Percentiles rank a stretch among this genome's conserved stretches.
These are phyloP conservation scores for Puccinia triticina DNA, from an alignment of 1,284 basidiomycete genomes.

Conservation along the genomic window DNA sequence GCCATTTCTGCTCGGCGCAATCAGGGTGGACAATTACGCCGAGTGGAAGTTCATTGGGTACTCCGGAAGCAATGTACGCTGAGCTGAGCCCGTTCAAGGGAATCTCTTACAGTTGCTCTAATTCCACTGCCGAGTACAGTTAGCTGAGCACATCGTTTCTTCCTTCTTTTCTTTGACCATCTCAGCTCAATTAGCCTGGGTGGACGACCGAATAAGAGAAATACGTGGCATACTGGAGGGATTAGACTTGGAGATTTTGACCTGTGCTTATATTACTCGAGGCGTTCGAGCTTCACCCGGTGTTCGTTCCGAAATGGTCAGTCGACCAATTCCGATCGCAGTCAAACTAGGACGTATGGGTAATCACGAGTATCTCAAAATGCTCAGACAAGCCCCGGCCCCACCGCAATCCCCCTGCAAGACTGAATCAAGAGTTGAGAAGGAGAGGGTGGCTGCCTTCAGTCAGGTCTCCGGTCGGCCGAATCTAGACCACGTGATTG, in stretches of 20 bases:
- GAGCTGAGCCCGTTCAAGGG: too few relatives aligned
- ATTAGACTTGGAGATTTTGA: not conserved
- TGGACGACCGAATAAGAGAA: conserved; percentile 13
- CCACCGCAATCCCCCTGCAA: not conserved
- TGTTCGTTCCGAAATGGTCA: conserved; percentile 12
- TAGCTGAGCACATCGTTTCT: not conserved
- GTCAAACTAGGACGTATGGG: conserved; percentile 7
- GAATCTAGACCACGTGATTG: conserved; percentile 11
- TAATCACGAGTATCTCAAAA: conserved; percentile 16
- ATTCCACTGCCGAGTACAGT: not conserved
- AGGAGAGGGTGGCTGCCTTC: conserved; percentile 3
- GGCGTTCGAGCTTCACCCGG: not conserved
- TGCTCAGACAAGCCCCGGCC: conserved; percentile 8
- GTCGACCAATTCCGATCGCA: not conserved
- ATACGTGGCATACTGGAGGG: not conserved
- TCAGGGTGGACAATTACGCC: conserved; percentile 24
- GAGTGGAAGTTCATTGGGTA: conserved; percentile 34
- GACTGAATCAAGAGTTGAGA: not conserved
- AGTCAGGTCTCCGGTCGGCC: not conserved
- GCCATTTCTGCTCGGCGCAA: conserved; percentile 14
- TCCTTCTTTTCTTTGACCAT: not conserved
- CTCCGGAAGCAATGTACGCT: conserved; percentile 26
- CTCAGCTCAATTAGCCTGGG: conserved; percentile 32
- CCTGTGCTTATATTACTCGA: conserved; percentile 24
- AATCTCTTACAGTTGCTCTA: not conserved